These are phyloP conservation scores for Nepenthes gracilis DNA, from an alignment of 148 eudicot species.

Conservation along the genomic window DNA sequence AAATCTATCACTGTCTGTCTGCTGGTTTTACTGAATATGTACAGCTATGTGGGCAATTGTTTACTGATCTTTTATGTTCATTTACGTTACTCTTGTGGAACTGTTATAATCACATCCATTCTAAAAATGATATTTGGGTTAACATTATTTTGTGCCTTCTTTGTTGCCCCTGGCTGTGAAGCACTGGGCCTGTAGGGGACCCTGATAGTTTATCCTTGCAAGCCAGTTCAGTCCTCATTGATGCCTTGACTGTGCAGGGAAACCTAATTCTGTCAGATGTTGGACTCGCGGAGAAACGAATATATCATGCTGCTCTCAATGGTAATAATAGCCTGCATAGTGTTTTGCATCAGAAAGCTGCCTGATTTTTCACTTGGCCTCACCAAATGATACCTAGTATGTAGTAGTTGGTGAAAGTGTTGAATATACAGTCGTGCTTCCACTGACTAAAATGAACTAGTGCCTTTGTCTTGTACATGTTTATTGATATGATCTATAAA, in stretches of 20 bases:
- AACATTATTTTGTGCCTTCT: too few species aligned
- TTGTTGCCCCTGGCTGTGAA: too few species aligned
- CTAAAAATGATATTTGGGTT: too few species aligned
- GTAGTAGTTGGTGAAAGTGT: not conserved
- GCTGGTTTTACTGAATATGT: too few species aligned
- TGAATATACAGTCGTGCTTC: conserved; percentile 4
- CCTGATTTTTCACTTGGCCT: conserved; percentile 63
- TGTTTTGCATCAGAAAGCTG: conserved; percentile 88
- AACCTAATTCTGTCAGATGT: conserved; percentile 67
- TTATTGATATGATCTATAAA: conserved; percentile 5
- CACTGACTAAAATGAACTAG: not conserved
- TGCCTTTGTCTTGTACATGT: conserved; percentile 15
- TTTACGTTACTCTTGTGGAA: too few species aligned
- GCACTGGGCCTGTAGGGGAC: too few species aligned
- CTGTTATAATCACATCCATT: too few species aligned
- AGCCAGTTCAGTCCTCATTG: not conserved
- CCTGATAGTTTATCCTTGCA: too few species aligned
- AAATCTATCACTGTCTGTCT: too few species aligned
- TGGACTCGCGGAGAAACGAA: conserved; percentile 92
- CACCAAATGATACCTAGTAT: conserved; percentile 10
- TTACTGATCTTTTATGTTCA: too few species aligned
- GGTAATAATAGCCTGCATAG: conserved; percentile 82
- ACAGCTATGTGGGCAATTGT: too few species aligned
- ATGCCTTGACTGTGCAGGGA: conserved; percentile 48
- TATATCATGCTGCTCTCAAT: conserved; percentile 85